Evolutionary conservation across 345 rosid species (phyloP).

Genomic region (Viola odorata): DNA sequence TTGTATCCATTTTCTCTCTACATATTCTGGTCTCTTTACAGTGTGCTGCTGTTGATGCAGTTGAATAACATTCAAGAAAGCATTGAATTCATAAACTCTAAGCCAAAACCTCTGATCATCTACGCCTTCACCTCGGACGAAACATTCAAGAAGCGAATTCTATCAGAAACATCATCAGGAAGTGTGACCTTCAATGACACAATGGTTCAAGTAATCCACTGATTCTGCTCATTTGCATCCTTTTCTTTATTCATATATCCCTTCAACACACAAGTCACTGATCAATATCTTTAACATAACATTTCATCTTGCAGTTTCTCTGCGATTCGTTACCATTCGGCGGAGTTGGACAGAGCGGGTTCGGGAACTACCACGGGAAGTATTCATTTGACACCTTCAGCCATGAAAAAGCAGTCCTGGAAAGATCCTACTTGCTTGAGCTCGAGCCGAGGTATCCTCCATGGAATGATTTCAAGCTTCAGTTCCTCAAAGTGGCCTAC

Average conservation of each 20-base stretch:
- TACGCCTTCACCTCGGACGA: conserved; percentile 61
- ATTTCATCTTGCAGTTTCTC: conserved; percentile 41
- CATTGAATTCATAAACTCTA: conserved; percentile 46
- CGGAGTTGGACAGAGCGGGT: conserved; percentile 80
- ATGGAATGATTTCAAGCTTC: conserved; percentile 67
- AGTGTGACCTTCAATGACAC: conserved; percentile 66
- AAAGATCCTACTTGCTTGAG: conserved; percentile 55
- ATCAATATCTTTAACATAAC: neutral
- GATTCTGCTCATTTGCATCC: neutral
- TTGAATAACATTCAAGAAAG: conserved; percentile 49
- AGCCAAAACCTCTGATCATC: conserved; percentile 49
- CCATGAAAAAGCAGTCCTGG: conserved; percentile 79
- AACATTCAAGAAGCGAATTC: conserved; percentile 47
- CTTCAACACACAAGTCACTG: neutral
- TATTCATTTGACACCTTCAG: conserved; percentile 88
- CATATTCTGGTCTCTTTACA: neutral
- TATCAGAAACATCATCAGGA: conserved; percentile 71
- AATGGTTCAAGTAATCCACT: conserved; percentile 49
- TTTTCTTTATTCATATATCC: no score
- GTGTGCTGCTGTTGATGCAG: conserved; percentile 24
- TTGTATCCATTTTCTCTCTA: neutral
- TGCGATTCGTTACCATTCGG: conserved; percentile 79
- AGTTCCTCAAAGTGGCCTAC: conserved; percentile 54
- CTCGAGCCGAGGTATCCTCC: conserved; percentile 80
- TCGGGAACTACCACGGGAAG: conserved; percentile 87